Evolutionary conservation across 1,284 basidiomycete species (phyloP).

Genomic region (Apiotrichum domesticum): DNA sequence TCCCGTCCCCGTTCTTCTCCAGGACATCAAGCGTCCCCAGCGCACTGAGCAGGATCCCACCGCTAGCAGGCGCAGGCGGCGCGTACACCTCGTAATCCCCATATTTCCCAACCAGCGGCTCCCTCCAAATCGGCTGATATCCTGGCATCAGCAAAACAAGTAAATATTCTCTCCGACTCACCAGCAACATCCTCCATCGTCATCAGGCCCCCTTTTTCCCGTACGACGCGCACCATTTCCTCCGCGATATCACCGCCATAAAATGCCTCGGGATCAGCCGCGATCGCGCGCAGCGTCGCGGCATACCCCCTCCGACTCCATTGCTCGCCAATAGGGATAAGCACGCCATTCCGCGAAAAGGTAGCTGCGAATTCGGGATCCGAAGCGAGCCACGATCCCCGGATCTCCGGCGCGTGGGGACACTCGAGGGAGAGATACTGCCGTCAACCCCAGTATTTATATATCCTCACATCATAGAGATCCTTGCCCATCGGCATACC

Average conservation of each 20-base stretch:
- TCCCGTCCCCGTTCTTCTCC: constrained; percentile 4
- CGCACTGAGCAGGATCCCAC: constrained; percentile 32
- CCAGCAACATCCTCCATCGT: constrained; percentile 30
- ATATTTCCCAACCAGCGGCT: constrained; percentile 26
- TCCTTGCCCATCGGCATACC: constrained; percentile 57
- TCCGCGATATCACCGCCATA: constrained; percentile 35
- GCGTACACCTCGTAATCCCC: constrained; percentile 29
- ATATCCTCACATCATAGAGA: constrained; percentile 19
- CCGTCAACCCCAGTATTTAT: not conserved
- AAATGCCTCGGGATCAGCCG: constrained; percentile 26
- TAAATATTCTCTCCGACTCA: constrained; percentile 7
- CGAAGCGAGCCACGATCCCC: constrained; percentile 5
- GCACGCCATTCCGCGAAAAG: constrained; percentile 20
- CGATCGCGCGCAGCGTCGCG: constrained; percentile 28
- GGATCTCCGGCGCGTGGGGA: constrained; percentile 4
- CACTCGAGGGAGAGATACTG: constrained; percentile 12
- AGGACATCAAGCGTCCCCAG: constrained; percentile 23
- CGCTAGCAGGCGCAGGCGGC: constrained; percentile 38
- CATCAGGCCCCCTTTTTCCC: constrained; percentile 33
- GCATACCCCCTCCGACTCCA: constrained; percentile 34
- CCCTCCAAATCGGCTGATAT: constrained; percentile 26
- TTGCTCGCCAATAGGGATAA: constrained; percentile 21
- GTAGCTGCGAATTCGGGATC: constrained; percentile 16
- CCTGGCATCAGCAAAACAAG: constrained; percentile 14
- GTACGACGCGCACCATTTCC: constrained; percentile 24